phyloP scores from a whole-genome alignment of 352 stramenopile genomes.

The Plasmopara viticola region DNA sequence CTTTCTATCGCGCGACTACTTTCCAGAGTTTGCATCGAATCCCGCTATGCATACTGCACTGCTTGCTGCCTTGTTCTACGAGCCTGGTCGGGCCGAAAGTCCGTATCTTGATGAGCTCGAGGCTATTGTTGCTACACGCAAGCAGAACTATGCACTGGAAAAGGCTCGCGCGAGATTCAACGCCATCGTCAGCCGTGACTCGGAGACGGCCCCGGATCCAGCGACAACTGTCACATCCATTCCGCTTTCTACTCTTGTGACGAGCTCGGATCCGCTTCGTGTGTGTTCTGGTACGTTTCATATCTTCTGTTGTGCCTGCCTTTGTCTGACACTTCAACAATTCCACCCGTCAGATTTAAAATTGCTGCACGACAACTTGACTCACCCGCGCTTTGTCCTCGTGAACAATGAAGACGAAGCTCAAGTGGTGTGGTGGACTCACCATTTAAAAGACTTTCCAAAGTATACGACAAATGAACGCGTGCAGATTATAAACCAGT shows the following conservation, averaged over 20 bases:
- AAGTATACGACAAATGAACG: conserved; percentile 36
- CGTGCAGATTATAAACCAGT: conserved; percentile 53
- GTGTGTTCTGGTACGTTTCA: conserved; percentile 28
- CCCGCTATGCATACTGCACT: conserved; percentile 32
- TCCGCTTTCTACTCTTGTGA: conserved; percentile 23
- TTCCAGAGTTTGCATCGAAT: conserved; percentile 26
- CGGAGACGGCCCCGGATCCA: conserved; percentile 27
- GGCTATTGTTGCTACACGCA: conserved; percentile 19
- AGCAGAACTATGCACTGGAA: conserved; percentile 32
- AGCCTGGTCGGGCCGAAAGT: conserved; percentile 20
- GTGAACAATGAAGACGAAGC: conserved; percentile 39
- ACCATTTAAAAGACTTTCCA: conserved; percentile 49
- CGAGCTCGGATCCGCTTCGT: conserved; percentile 20
- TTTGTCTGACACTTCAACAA: conserved; percentile 1
- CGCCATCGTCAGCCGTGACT: conserved; percentile 33
- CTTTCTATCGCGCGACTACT: conserved; percentile 44
- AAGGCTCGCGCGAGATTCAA: conserved; percentile 29
- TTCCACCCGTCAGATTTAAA: conserved; percentile 21
- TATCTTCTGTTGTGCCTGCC: neutral
- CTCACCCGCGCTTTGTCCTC: conserved; percentile 31
- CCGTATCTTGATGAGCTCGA: conserved; percentile 28
- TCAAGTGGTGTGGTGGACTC: conserved; percentile 44
- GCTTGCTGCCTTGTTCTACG: conserved; percentile 37
- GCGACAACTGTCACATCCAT: conserved; percentile 19
- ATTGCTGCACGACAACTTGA: conserved; percentile 37